Conservation (phyloP, 352 stramenopile species). For the Pythium sp. region DNA sequence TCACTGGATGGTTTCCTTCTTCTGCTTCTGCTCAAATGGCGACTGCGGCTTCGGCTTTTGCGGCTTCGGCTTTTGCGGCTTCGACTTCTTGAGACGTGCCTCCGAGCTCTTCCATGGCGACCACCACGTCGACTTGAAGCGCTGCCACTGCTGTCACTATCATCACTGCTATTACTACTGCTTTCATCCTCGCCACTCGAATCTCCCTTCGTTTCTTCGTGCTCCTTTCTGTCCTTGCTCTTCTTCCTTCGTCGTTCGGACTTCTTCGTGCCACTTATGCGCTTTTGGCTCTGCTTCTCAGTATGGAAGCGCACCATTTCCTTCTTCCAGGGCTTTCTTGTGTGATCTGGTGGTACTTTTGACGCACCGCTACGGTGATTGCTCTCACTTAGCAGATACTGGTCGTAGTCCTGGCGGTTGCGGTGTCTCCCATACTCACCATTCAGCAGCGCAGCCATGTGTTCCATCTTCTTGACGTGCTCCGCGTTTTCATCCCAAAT, state of each 20-base stretch:
- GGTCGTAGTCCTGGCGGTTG: slow-evolving; percentile 46
- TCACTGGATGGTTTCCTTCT: neutral
- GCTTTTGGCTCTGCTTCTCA: slow-evolving; percentile 1
- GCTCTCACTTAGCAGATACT: slow-evolving; percentile 28
- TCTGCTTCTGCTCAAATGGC: neutral
- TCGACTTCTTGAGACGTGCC: slow-evolving; percentile 1
- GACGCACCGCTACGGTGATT: slow-evolving; percentile 1
- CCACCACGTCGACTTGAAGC: neutral
- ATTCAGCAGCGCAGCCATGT: slow-evolving; percentile 20
- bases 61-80: neutral
- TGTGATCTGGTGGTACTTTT: neutral
- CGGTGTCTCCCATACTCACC: slow-evolving; percentile 31
- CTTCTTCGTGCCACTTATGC: neutral
- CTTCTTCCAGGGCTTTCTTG: slow-evolving; percentile 6
- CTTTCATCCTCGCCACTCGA: slow-evolving; percentile 2
- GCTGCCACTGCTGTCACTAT: neutral
- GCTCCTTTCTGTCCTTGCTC: neutral
- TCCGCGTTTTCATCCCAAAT: slow-evolving; percentile 11
- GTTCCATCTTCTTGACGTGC: slow-evolving; percentile 15
- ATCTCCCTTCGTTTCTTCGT: slow-evolving; percentile 11
- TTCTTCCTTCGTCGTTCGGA: neutral
- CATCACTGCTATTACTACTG: neutral
- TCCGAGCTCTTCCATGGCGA: neutral
- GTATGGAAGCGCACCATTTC: slow-evolving; percentile 13
- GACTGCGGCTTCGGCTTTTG: neutral